These are phyloP conservation scores for Colletotrichum eremochloae DNA, from an alignment of 2,329 filamentous ascomycete species.

Conservation along the genomic window DNA sequence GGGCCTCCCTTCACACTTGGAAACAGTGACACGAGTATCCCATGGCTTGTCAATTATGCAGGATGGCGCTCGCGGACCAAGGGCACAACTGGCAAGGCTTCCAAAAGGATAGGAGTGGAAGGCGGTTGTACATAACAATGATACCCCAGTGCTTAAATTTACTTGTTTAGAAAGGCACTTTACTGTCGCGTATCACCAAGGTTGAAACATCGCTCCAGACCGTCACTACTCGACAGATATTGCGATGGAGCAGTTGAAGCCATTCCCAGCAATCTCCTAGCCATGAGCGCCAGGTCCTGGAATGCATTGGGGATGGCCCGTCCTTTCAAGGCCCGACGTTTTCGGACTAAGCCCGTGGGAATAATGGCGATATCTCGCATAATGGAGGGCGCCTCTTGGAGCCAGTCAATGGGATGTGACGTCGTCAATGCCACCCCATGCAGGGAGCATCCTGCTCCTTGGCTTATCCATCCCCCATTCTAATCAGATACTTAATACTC, in stretches of 20 bases:
- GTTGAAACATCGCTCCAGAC: neutral
- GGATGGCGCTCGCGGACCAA: slow-evolving; percentile 27
- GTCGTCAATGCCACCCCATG: too few relatives aligned
- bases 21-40: slow-evolving; percentile 24
- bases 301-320: neutral
- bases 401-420: too few relatives aligned
- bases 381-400: too few relatives aligned
- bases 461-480: too few relatives aligned
- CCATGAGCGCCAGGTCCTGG: neutral
- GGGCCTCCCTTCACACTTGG: slow-evolving; percentile 15
- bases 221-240: neutral
- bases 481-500: too few relatives aligned
- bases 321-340: neutral
- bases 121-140: slow-evolving; percentile 39
- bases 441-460: too few relatives aligned
- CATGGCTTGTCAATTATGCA: slow-evolving; percentile 2
- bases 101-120: slow-evolving; percentile 1
- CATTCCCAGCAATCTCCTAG: neutral
- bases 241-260: too few relatives aligned
- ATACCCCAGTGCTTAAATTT: slow-evolving; percentile 40
- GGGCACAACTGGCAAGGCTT: slow-evolving; percentile 28
- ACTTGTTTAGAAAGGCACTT: slow-evolving; percentile 10
- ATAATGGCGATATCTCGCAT: neutral
- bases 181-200: neutral
- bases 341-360: neutral